Base-by-base conservation (phyloP, 345 rosid genomes). In the Arabis alpina region DNA sequence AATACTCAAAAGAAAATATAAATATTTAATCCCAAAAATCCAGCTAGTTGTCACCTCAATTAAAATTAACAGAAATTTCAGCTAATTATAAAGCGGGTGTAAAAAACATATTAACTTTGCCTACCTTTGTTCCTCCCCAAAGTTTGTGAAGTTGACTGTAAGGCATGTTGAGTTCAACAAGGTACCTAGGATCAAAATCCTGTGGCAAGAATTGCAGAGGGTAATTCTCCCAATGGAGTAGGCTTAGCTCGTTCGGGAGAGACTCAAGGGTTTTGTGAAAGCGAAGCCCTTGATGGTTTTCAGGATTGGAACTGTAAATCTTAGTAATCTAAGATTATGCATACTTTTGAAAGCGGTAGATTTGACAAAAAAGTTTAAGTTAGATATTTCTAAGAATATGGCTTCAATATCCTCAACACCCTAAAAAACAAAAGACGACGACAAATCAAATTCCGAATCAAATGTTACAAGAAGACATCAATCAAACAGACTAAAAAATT, bases 81-180 rank as follows among this genome's bases (percentile, higher is more conserved):
- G n/a, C n/a, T n/a, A n/a, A n/a, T n/a, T n/a, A n/a, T n/a, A n/a
- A n/a, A n/a, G n/a, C n/a, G n/a, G n/a, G n/a, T n/a, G n/a, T n/a
- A n/a, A n/a, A n/a, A n/a, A n/a, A n/a, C n/a, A n/a, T n/a, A n/a
- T n/a, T n/a, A n/a, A n/a, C n/a, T n/a, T n/a, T n/a, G n/a, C n/a
- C n/a, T n/a, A 53, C 57, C 57, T 53, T 53, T 53, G n/a, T 27
- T 53, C 16, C 57, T 27, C 15, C 37, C 57, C 57, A 53, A 27
- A 53, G 57, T 30, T 53, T 53, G 2, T 53, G 16, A 53, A 53
- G 57, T 53, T 53, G 27, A 28, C 57, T 53, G 37, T 53, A 13
- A 53, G 57, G 57, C 57, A 53, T 12, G 57, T 27, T 53, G 36
- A 53, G 37, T 28, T 53, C 57, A 53, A 53, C 57, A 27, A 53